phyloP scores from a whole-genome alignment of 2,329 filamentous ascomycete species.

The Cadophora sp. region DNA sequence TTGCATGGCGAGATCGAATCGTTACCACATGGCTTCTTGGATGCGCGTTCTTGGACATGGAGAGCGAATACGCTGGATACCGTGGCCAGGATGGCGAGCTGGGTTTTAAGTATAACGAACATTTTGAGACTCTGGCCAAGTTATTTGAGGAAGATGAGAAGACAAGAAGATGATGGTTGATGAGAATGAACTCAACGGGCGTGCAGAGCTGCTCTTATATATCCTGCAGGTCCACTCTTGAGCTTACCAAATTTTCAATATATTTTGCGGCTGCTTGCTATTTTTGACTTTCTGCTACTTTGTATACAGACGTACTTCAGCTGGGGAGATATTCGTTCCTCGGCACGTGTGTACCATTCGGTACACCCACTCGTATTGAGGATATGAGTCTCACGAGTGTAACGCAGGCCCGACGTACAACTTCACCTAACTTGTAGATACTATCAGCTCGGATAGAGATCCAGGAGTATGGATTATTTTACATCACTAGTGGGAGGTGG shows the following conservation, averaged over 20 bases:
- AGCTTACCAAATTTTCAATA: too few relatives aligned
- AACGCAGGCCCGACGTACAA: neutral
- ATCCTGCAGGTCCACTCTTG: neutral
- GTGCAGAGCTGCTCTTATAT: neutral
- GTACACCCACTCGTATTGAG: neutral
- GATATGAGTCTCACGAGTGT: neutral
- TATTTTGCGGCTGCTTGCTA: neutral
- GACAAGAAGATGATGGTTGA: neutral
- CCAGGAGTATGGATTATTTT: neutral
- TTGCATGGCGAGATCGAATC: neutral
- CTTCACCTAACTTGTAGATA: neutral
- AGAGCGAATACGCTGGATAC: neutral
- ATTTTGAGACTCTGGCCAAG: neutral
- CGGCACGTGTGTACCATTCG: constrained; percentile 6
- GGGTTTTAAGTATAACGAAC: neutral
- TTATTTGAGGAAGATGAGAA: neutral
- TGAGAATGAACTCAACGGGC: neutral
- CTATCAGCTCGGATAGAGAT: neutral
- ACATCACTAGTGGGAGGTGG: neutral
- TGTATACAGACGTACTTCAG: neutral
- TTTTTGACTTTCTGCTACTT: neutral
- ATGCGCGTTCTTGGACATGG: neutral
- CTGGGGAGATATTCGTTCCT: neutral
- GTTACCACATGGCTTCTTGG: constrained; percentile 5
- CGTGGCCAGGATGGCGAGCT: neutral